Evolutionary conservation across 768 basidiomycete genomes (phyloP).

Genomic region (Boletus rubescentipes): DNA sequence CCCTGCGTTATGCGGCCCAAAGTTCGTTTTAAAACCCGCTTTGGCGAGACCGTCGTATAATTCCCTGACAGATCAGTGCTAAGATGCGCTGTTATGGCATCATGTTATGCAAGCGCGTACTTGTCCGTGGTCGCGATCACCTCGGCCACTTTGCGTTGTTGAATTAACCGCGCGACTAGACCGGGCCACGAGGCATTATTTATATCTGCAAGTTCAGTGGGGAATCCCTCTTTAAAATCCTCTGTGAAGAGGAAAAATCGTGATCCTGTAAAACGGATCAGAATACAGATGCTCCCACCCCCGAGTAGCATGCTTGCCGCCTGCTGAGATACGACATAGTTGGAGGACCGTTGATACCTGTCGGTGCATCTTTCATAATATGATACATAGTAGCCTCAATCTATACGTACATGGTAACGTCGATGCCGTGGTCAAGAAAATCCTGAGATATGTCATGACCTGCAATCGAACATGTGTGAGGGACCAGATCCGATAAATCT

Average conservation of each 20-base stretch:
- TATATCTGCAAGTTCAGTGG: conserved; percentile 3
- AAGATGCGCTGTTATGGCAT: background rate
- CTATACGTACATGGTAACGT: conserved; percentile 11
- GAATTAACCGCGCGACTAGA: conserved; percentile 5
- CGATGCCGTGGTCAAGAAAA: conserved; percentile 23
- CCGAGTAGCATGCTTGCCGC: background rate
- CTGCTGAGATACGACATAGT: conserved; percentile 1
- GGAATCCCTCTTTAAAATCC: conserved; percentile 4
- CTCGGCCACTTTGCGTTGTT: conserved; percentile 3
- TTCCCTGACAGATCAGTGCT: conserved; percentile 18
- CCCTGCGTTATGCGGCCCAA: conserved; percentile 32
- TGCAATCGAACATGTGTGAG: background rate
- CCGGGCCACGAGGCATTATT: background rate
- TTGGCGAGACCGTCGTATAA: conserved; percentile 33
- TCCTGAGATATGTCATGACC: conserved; percentile 35
- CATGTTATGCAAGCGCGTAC: background rate
- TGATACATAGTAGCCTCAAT: background rate
- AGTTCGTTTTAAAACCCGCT: conserved; percentile 32
- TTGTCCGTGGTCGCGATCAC: conserved; percentile 2
- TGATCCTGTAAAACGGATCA: background rate
- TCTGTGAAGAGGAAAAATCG: background rate
- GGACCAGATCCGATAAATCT: background rate
- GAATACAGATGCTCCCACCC: background rate
- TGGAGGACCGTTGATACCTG: conserved; percentile 7
- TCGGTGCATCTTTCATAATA: background rate